Percentiles rank a stretch among this genome's conserved stretches.
These are phyloP conservation scores for Wickerhamomyces sp. DNA, from an alignment of 1,139 yeast genomes.

Conservation along the genomic window DNA sequence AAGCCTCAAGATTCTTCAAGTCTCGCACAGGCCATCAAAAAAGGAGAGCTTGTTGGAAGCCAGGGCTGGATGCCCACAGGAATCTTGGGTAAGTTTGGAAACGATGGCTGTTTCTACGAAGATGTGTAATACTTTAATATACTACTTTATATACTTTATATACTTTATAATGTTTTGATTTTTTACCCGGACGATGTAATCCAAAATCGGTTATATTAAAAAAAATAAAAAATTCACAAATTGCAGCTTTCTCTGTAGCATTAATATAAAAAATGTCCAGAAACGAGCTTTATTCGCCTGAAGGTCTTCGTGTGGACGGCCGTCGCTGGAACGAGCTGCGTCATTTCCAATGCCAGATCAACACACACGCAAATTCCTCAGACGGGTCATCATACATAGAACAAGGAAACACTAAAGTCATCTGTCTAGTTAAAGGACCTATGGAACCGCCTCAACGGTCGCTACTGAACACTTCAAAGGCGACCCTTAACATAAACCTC, in stretches of 20 bases:
- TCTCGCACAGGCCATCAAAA: constrained; percentile 25
- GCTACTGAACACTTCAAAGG: constrained; percentile 39
- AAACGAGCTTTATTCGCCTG: constrained; percentile 86
- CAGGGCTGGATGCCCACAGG: constrained; percentile 65
- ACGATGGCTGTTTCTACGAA: constrained; percentile 67
- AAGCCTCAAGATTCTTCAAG: constrained; percentile 33
- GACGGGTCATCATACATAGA: constrained; percentile 93
- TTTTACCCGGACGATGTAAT: too few species aligned
- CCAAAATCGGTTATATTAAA: too few species aligned
- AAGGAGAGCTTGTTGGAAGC: constrained; percentile 35
- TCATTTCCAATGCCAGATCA: constrained; percentile 71
- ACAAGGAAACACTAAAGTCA: constrained; percentile 87
- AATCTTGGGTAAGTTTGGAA: constrained; percentile 58
- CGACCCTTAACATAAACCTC: constrained; percentile 60
- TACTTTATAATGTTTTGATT: too few species aligned
- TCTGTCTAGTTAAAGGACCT: constrained; percentile 87
- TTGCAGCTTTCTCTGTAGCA: too few species aligned
- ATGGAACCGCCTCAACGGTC: constrained; percentile 66
- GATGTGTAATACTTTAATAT: too few species aligned
- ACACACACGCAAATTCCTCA: constrained; percentile 82
- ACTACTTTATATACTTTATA: too few species aligned
- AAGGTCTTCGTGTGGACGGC: constrained; percentile 89
- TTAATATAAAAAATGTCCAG: constrained; percentile 40
- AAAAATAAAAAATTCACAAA: too few species aligned
- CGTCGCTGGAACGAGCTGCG: constrained; percentile 93